Evolutionary conservation across 2,329 filamentous ascomycete species (phyloP).

Genomic region (Pseudocercospora musae): DNA sequence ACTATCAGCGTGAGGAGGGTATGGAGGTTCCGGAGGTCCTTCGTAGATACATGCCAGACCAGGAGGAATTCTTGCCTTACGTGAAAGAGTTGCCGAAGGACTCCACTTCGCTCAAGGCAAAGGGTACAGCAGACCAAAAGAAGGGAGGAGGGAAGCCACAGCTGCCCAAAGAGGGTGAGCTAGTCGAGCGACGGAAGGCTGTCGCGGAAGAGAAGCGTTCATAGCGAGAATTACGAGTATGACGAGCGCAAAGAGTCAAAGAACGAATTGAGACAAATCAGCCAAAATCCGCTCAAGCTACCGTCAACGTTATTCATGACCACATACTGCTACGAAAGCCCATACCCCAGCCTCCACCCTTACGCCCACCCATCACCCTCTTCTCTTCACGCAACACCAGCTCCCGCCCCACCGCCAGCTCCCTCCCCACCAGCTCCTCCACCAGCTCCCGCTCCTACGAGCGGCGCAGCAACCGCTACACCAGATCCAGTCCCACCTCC

Average conservation of each 20-base stretch:
- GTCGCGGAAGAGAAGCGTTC: constrained; percentile 30
- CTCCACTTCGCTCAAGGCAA: constrained; percentile 58
- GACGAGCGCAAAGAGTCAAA: neutral
- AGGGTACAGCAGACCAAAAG: constrained; percentile 27
- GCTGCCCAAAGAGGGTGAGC: constrained; percentile 31
- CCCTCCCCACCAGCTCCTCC: constrained; percentile 1
- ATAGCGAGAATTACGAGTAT: neutral
- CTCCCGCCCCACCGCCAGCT: constrained; percentile 1
- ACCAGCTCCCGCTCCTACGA: no score
- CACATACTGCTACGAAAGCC: no score
- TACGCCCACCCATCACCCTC: no score
- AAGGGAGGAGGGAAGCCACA: constrained; percentile 26
- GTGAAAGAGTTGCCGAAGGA: constrained; percentile 81
- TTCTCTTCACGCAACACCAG: neutral
- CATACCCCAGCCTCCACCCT: no score
- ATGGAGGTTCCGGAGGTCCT: constrained; percentile 77
- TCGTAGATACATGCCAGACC: constrained; percentile 83
- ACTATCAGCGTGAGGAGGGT: constrained; percentile 89
- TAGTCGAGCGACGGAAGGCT: constrained; percentile 35
- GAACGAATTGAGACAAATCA: neutral
- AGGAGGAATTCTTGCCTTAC: constrained; percentile 85
- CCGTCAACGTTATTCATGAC: no score
- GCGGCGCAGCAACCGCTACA: neutral
- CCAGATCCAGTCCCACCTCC: constrained; percentile 8
- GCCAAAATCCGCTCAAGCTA: no score